Evolutionary conservation across 2,329 filamentous ascomycete species (phyloP), one percentile per base, ranked within the genome.

Genomic region (Nannizziopsis barbatae): DNA sequence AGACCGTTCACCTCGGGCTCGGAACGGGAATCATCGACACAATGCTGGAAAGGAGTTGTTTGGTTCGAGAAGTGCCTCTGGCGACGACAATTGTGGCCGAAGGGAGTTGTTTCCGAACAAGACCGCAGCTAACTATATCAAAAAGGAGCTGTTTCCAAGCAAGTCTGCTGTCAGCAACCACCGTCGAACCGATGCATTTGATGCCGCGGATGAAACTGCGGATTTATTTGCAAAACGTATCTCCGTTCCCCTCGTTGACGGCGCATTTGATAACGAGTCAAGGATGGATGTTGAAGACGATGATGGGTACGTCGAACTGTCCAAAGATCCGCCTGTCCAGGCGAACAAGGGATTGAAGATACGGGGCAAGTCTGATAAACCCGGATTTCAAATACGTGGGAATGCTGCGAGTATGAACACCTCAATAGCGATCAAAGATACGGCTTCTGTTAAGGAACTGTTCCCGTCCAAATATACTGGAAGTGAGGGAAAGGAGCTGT

Each of bases 401-500:
- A 61, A 65, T 11, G 67, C 71, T 6, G 48, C 49, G 4, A 44
- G 32, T 27, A 5, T 40, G 22, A 33, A 42, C 27, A 68, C 68
- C 18, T 79, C 75, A 0, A 75, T 86, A 53, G 70, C 73, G 9
- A 86, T 87, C 62, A 86, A 84, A 60, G 84, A 83, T 56, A 80
- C 81, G 2, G 70, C 72, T 2, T 79, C 77, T 5, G 75, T 73
- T 1, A 81, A 77, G 55, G 84, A 88, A 62, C 63, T 88, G 15
- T 87, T 87, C 57, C 83, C 83, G 0, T 72, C 73, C 12, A 83
- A 79, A 55, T 75, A 65, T 44, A 58, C 62, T 15, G 62, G 54
- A 55, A 85, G 86, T 59, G 66, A 74, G 1, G 79, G 77, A 43
- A 86, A 84, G 64, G 84, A 88, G 60, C 64, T 86, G 12, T 84